Evolutionary conservation across 148 eudicot species (phyloP), one percentile per base, ranked within the genome.

Genomic region (Pouteria glomerata): DNA sequence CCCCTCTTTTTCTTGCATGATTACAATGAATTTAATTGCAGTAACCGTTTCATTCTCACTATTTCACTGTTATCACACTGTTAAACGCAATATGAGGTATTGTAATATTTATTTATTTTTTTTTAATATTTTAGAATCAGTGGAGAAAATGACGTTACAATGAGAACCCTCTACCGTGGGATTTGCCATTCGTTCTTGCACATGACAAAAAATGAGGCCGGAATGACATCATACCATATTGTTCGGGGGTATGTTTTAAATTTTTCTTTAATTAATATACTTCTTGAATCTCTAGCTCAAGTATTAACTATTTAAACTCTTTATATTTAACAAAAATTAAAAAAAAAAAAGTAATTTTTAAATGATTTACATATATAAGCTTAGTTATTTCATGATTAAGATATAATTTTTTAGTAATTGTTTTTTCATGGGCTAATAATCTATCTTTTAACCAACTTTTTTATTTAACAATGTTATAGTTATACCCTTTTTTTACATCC

Each of bases 111-210:
- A 6, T 18, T 3, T 63, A 0, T 6, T 41, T 11, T 27, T 42
- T 30, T 13, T 18, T 15, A 24, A 8, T 4, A 6, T 51, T 41
- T 4, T 21, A 68, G 71, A 59, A 45, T 15, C 1, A 68, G 23
- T 6, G 71, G 71, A 18, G 71, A 68, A 12, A 7, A 51, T 12
- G 71, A 68, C 31, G 23, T 68, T 33, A 68, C 71, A 52, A 33
- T 68, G 59, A 68, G 21, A 59, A 37, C 34, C 27, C 60, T 68
- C 27, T 68, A 51, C 29, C 52, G 71, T 52, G 71, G 71, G 13
- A 50, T 68, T 21, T 68, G 59, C 19, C 71, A 52, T 52, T n/a
- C 71, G 11, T 59, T 51, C 26, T 52, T 68, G 26, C 45, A 31
- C 42, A 50, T 50, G 44, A 52, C 30, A 14, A 51, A 1, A 52